Percentiles rank a stretch among this genome's conserved stretches.
Evolutionary conservation across 192 early-diverging fungal genomes (phyloP).

Genomic region (Mycoemilia scoparia): DNA sequence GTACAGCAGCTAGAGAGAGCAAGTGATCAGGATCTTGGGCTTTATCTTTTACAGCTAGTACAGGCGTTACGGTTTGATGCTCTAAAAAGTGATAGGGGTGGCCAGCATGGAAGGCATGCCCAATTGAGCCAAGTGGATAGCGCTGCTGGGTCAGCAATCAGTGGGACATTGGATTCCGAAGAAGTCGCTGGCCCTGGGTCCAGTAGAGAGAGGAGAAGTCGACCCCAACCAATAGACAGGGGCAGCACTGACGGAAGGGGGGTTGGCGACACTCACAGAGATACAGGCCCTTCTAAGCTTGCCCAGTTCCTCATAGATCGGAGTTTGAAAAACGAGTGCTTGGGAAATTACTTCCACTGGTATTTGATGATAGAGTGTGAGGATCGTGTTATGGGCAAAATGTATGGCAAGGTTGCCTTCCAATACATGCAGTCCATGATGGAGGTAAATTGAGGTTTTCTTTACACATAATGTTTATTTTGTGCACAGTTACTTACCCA

Average conservation of each 20-base stretch:
- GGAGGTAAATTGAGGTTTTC: slow-evolving; percentile 19
- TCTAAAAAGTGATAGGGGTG: slow-evolving; percentile 18
- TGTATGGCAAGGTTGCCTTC: slow-evolving; percentile 73
- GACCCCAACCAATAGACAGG: too few relatives aligned
- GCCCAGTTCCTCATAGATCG: slow-evolving; percentile 82
- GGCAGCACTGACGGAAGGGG: too few relatives aligned
- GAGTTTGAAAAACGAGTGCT: slow-evolving; percentile 55
- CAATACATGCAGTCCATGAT: slow-evolving; percentile 60
- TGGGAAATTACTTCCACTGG: slow-evolving; percentile 95
- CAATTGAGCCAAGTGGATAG: not conserved
- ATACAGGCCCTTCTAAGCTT: too few relatives aligned
- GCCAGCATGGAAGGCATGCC: too few relatives aligned
- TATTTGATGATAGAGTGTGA: slow-evolving; percentile 94
- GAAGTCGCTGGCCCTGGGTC: too few relatives aligned
- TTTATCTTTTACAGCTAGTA: slow-evolving; percentile 92
- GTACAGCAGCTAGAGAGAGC: slow-evolving; percentile 76
- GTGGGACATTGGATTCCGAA: too few relatives aligned
- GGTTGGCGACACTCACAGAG: too few relatives aligned
- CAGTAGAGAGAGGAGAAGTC: too few relatives aligned
- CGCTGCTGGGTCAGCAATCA: not conserved
- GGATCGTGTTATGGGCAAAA: slow-evolving; percentile 60
- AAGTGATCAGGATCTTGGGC: slow-evolving; percentile 84
- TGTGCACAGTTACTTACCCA: not conserved
- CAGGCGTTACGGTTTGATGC: slow-evolving; percentile 95
- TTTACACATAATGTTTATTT: not conserved